Conservation (phyloP, 345 rosid genomes). For the Iberis pinnata region DNA sequence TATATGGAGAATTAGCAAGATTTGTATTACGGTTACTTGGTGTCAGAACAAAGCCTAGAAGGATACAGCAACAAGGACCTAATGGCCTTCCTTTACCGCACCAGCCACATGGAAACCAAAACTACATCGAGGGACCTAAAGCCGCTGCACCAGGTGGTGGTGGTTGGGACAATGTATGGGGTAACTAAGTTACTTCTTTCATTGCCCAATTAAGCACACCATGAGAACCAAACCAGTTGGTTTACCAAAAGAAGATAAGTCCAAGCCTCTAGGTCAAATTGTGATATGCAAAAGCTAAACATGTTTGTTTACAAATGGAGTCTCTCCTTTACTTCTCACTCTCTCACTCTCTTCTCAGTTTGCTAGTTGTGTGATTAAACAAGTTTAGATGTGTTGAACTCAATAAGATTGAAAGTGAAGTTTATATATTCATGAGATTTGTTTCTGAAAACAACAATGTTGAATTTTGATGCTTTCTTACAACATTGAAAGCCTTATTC, state of each 20-base stretch:
- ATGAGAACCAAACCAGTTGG: constrained; percentile 2
- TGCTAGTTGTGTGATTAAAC: constrained; percentile 9
- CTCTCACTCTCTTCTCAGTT: constrained; percentile 12
- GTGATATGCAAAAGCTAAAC: constrained; percentile 10
- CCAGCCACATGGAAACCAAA: constrained; percentile 57
- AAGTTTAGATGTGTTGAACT: constrained; percentile 1
- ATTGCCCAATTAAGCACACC: neutral
- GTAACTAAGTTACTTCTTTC: constrained; percentile 31
- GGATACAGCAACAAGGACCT: constrained; percentile 56
- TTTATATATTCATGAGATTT: constrained; percentile 13
- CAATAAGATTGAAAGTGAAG: constrained; percentile 17
- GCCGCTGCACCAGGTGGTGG: constrained; percentile 45
- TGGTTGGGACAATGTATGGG: constrained; percentile 95
- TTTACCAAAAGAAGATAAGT: constrained; percentile 2
- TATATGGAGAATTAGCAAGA: constrained; percentile 94
- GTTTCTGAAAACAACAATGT: too few species aligned
- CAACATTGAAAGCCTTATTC: too few species aligned
- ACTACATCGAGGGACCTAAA: constrained; percentile 69
- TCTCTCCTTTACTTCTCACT: constrained; percentile 6
- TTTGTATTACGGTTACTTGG: constrained; percentile 84
- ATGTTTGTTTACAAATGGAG: constrained; percentile 17
- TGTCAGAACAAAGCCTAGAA: constrained; percentile 60
- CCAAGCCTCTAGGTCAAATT: constrained; percentile 7
- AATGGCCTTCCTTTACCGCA: constrained; percentile 45
- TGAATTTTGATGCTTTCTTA: neutral